Evolutionary conservation across 495 filamentous ascomycete genomes (phyloP), one percentile per base, ranked within the genome.

Genomic region (Penicillium mononematosum): DNA sequence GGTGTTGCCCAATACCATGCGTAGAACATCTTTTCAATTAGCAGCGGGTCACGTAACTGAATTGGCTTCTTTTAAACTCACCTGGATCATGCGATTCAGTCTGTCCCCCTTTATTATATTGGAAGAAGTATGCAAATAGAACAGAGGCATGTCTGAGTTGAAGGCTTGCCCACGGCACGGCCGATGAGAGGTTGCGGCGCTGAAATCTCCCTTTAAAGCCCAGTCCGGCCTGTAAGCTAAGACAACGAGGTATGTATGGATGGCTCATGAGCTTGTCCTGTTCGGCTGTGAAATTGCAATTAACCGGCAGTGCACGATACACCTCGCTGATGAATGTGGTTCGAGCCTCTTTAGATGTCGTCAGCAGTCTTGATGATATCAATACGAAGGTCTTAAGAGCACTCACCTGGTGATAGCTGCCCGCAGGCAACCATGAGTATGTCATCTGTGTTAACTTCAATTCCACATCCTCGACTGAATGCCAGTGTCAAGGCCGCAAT

Each of bases 231-330:
- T 89, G 82, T 27, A 91, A 76, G 67, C 87, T 87, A 32, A 91
- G 77, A 70, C 83, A 87, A 55, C 85, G 75, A 58, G 88, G 85
- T 41, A 93, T 80, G 38, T 79, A 81, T 5, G 77, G 75, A 61
- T 88, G 88, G 57, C 83, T 78, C 52, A 89, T 83, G n/a, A 91
- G 78, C 53, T 84, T 82, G 50, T 91, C 84, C 58, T 89, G 83
- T 50, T 88, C 84, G 9, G 74, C 58, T 20, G 88, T 90, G 48
- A 87, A 93, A 72, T 91, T 88, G 50, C 87, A 82, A 55, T 79
- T 80, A 38, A 89, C 75, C 52, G 82, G 83, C 58, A 92, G 73
- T 32, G 85, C 81, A 42, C 81, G 80, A 50, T 87, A 86, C 16
- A 90, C 74, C 55, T 89, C 85, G 49, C 75, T 81, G 22, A 89